Evolutionary conservation across 371 early-diverging fungal genomes (phyloP).

Genomic region (Coemansia linderi): DNA sequence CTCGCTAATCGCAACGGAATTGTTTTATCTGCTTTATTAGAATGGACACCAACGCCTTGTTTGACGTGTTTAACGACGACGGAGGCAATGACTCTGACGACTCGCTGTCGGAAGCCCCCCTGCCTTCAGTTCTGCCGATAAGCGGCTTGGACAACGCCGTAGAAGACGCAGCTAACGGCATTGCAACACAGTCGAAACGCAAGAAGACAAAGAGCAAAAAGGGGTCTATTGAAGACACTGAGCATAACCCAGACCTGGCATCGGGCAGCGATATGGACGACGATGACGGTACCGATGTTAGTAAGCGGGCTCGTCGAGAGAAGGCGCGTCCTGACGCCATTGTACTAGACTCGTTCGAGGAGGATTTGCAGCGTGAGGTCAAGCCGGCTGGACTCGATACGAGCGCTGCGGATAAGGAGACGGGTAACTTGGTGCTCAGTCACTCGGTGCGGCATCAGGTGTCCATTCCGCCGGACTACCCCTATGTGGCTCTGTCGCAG

Average conservation of each 20-base stretch:
- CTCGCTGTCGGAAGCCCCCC: conserved; percentile 18
- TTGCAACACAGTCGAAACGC: background rate
- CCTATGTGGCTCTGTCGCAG: conserved; percentile 83
- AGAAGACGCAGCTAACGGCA: background rate
- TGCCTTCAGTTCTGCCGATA: background rate
- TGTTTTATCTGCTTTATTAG: background rate
- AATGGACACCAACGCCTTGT: conserved; percentile 41
- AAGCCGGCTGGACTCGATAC: conserved; percentile 69
- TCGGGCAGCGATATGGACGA: conserved; percentile 12
- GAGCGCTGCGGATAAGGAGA: conserved; percentile 56
- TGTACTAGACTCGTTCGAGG: conserved; percentile 79
- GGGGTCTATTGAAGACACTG: background rate
- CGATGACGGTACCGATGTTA: background rate
- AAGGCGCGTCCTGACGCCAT: conserved; percentile 55
- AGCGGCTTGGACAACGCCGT: background rate
- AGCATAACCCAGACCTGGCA: background rate
- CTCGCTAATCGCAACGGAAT: background rate
- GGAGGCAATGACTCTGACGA: conserved; percentile 21
- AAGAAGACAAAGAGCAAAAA: background rate
- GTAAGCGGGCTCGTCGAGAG: conserved; percentile 25
- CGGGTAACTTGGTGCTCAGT: conserved; percentile 48
- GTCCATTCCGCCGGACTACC: conserved; percentile 85
- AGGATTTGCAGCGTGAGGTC: conserved; percentile 73
- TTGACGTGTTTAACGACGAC: conserved; percentile 45
- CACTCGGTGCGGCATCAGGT: conserved; percentile 88